phyloP scores from a whole-genome alignment of 179 eudicot species.

The Silene noctiflora region DNA sequence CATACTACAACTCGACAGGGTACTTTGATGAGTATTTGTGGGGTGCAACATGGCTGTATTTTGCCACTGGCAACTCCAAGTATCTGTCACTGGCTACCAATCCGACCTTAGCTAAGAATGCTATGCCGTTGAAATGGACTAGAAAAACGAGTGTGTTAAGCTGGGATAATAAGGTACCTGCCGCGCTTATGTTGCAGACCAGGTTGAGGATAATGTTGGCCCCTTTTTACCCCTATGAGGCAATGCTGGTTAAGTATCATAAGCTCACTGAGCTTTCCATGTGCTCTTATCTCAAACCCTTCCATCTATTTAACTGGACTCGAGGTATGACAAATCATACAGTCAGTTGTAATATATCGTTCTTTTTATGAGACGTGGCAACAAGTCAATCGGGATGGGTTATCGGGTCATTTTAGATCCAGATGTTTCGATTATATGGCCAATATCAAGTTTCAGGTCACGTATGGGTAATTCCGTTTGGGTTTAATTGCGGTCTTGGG shows the following conservation, averaged over 20 bases:
- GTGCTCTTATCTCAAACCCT: conserved; percentile 57
- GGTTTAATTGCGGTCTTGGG: too few species aligned
- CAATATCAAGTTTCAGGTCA: too few species aligned
- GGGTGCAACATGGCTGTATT: conserved; percentile 65
- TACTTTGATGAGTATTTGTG: conserved; percentile 76
- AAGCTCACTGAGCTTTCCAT: conserved; percentile 48
- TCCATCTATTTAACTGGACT: conserved; percentile 42
- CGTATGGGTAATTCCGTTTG: too few species aligned
- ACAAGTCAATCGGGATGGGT: too few species aligned
- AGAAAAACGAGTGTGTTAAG: conserved; percentile 48
- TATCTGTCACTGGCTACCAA: conserved; percentile 53
- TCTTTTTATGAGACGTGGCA: too few species aligned
- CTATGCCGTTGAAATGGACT: conserved; percentile 31
- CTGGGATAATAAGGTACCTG: conserved; percentile 81
- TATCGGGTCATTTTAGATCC: too few species aligned
- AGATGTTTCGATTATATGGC: too few species aligned
- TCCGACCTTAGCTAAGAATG: conserved; percentile 37
- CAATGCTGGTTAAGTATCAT: conserved; percentile 39
- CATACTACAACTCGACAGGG: conserved; percentile 57
- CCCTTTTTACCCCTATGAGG: conserved; percentile 60
- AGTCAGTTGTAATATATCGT: not conserved
- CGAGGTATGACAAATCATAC: conserved; percentile 35
- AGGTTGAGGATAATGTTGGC: conserved; percentile 45
- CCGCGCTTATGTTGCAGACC: conserved; percentile 54
- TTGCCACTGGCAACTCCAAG: conserved; percentile 55